Percentiles rank a stretch among this genome's conserved stretches.
These are phyloP conservation scores for Rubia balearica DNA, from an alignment of 305 asterid species.

Conservation along the genomic window DNA sequence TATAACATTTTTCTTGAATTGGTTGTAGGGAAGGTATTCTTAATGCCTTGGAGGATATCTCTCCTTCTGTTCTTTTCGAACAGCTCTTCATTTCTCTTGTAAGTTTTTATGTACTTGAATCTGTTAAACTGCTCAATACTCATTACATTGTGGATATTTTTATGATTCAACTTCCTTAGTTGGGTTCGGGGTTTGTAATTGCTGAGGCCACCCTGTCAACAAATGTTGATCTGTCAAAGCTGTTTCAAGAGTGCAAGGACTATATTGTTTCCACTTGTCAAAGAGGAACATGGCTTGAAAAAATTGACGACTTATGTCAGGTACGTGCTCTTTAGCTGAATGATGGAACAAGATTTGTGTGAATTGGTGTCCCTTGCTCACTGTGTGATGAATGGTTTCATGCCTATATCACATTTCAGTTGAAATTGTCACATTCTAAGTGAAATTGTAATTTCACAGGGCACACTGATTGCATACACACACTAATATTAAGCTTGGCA, in stretches of 20 bases:
- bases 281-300: constrained; percentile 58
- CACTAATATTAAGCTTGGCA: neutral
- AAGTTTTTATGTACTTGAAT: constrained; percentile 29
- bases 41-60: constrained; percentile 54
- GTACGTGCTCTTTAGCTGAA: constrained; percentile 33
- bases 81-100: constrained; percentile 79
- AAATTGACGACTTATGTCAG: constrained; percentile 87
- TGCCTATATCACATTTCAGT: neutral
- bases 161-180: constrained; percentile 30
- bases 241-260: constrained; percentile 74
- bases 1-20: constrained; percentile 19
- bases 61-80: constrained; percentile 78
- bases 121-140: neutral
- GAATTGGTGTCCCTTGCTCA: neutral
- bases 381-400: neutral
- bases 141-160: neutral
- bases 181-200: constrained; percentile 75
- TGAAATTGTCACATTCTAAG: neutral
- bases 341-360: neutral
- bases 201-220: constrained; percentile 70
- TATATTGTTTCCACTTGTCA: constrained; percentile 59
- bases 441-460: neutral
- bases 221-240: constrained; percentile 45
- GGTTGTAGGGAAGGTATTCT: constrained; percentile 78
- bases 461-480: neutral